These are phyloP conservation scores for Candida pseudoviswanathii DNA, from an alignment of 1,139 yeast genomes.

Conservation along the genomic window DNA sequence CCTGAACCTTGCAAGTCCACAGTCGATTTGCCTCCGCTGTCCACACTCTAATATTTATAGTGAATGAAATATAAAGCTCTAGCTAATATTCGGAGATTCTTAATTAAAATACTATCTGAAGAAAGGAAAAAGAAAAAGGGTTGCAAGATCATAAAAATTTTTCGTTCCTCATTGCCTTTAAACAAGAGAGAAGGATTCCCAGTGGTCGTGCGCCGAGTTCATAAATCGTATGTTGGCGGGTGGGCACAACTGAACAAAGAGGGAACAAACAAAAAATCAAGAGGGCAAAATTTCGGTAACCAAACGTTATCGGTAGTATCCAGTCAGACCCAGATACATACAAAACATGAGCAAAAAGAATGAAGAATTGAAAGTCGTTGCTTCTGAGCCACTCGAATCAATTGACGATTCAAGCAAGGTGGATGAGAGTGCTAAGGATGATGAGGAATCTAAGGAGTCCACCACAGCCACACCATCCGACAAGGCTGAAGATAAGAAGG, in stretches of 20 bases:
- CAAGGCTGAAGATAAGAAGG: conserved; percentile 2
- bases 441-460: conserved; percentile 10
- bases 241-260: neutral
- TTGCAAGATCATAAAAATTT: conserved; percentile 9
- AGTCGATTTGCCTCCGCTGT: conserved; percentile 62
- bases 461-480: conserved; percentile 4
- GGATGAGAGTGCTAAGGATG: conserved; percentile 8
- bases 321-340: neutral
- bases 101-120: conserved; percentile 24
- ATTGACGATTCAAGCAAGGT: conserved; percentile 15
- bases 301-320: neutral
- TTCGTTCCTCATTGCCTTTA: neutral
- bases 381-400: conserved; percentile 38
- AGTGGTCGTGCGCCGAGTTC: too few relatives aligned
- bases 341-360: conserved; percentile 19
- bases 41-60: conserved; percentile 59
- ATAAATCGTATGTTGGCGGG: neutral
- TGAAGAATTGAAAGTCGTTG: conserved; percentile 33
- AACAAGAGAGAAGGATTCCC: too few relatives aligned
- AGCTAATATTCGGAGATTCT: conserved; percentile 53
- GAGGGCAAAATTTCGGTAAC: neutral
- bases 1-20: conserved; percentile 1
- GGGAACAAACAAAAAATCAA: neutral
- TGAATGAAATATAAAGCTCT: conserved; percentile 53
- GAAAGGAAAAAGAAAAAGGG: conserved; percentile 16